phyloP scores from a whole-genome alignment of 75 land plant species.

The Pinus tabuliformis region DNA sequence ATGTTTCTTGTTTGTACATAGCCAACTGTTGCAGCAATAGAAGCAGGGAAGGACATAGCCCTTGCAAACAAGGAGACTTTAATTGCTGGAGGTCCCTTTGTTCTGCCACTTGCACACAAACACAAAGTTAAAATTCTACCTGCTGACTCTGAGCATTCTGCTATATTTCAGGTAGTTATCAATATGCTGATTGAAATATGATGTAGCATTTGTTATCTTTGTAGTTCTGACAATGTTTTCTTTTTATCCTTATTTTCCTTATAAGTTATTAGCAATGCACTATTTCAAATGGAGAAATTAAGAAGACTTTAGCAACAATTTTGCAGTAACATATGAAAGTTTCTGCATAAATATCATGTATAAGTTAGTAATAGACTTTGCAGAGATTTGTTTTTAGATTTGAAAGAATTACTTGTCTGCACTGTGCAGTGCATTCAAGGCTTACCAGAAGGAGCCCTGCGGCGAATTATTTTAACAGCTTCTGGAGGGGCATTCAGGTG shows the following conservation, averaged over 20 bases:
- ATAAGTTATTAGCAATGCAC: background rate
- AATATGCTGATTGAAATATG: background rate
- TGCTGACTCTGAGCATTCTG: slow-evolving; percentile 99
- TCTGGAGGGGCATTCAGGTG: slow-evolving; percentile 99
- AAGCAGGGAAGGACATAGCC: slow-evolving; percentile 96
- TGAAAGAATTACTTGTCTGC: slow-evolving; percentile 20
- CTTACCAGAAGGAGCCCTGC: slow-evolving; percentile 87
- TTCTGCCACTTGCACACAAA: slow-evolving; percentile 92
- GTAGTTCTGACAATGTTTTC: background rate
- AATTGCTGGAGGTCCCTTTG: slow-evolving; percentile 99
- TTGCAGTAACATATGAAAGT: background rate
- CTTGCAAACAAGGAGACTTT: slow-evolving; percentile 97
- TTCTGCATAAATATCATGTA: background rate
- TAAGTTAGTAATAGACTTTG: background rate
- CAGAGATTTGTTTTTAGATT: background rate
- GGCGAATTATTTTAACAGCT: slow-evolving; percentile 91
- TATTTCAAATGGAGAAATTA: background rate
- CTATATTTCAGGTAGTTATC: slow-evolving; percentile 84
- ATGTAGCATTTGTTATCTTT: background rate
- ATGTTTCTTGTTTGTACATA: slow-evolving; percentile 24
- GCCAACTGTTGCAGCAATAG: slow-evolving; percentile 99
- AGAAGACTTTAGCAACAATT: background rate
- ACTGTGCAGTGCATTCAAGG: slow-evolving; percentile 99
- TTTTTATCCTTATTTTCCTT: background rate
- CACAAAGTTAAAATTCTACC: slow-evolving; percentile 95